Evolutionary conservation across 2,329 filamentous ascomycete genomes (phyloP), one percentile per base, ranked within the genome.

Genomic region (Biscogniauxia mediterranea): DNA sequence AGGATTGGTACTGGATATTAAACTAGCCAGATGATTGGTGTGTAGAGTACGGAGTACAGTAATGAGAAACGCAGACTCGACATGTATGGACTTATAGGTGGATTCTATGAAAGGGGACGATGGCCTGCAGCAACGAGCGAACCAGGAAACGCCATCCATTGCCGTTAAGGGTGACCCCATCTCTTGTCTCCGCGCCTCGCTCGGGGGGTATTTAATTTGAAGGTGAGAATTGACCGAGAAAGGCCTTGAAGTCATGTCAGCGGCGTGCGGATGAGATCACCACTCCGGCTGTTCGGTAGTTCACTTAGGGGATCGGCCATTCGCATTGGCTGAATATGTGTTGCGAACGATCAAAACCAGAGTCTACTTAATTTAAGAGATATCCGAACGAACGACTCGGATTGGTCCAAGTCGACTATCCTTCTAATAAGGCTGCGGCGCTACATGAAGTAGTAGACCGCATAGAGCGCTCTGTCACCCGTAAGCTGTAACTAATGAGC

Each of bases 301-400:
- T 46, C 6, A 46, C 17, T 11, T 46, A 46, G 38, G 38, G 38
- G 17, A 9, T 46, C 15, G 38, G 38, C 15, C 38, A n/a, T 46
- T 46, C 17, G 38, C 38, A 46, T 46, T 46, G 38, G 38, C 15
- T 46, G 38, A 46, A n/a, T 2, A n/a, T n/a, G 38, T 46, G 13
- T n/a, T 46, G 38, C 11, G 38, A 46, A 46, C 38, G 2, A 46
- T 46, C 7, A 46, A 11, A 46, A 56, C 50, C n/a, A 62, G 58
- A 59, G 57, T 62, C 55, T 54, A 61, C 46, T 67, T 67, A 65
- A 67, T 67, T 61, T 65, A 64, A 23, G 49, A 58, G 65, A 65
- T 62, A 65, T 51, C 57, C 61, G 13, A 42, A 42, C 20, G n/a
- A 54, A 51, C n/a, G 15, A 20, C 51, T 60, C 28, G 56, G 57